These are phyloP conservation scores for Phytophthora hibernalis DNA, from an alignment of 352 stramenopile species.

Conservation along the genomic window DNA sequence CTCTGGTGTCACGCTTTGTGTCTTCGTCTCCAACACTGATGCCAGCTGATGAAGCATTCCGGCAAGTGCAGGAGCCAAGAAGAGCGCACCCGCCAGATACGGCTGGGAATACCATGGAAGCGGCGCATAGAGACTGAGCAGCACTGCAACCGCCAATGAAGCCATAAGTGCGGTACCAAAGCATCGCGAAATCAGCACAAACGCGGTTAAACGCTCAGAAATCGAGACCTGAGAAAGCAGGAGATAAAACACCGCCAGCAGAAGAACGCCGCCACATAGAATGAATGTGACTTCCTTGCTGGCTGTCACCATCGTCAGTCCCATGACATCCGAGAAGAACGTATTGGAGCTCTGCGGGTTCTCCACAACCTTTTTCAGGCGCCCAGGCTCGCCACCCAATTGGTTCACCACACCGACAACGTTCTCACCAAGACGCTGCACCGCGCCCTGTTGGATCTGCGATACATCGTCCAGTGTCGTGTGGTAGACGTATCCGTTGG, in stretches of 20 bases:
- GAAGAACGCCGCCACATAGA: conserved; percentile 51
- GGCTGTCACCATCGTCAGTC: conserved; percentile 68
- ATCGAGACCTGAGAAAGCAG: conserved; percentile 54
- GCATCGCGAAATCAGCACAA: conserved; percentile 52
- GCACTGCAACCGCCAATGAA: conserved; percentile 46
- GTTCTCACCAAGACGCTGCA: conserved; percentile 82
- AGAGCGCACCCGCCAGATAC: conserved; percentile 53
- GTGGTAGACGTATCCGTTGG: conserved; percentile 87
- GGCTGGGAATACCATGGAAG: conserved; percentile 76
- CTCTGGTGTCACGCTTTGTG: conserved; percentile 21
- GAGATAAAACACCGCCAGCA: conserved; percentile 53
- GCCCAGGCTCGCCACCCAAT: conserved; percentile 47
- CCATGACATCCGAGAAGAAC: conserved; percentile 79
- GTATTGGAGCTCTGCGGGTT: conserved; percentile 68
- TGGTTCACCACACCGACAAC: conserved; percentile 64
- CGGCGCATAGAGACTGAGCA: conserved; percentile 72
- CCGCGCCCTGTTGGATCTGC: conserved; percentile 66
- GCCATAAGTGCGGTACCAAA: conserved; percentile 41
- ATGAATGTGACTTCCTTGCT: conserved; percentile 49
- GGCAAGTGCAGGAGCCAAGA: conserved; percentile 53
- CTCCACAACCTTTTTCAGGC: conserved; percentile 63
- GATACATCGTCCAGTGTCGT: conserved; percentile 74
- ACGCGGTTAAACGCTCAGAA: conserved; percentile 40
- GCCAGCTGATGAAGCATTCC: conserved; percentile 64
- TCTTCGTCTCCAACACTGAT: conserved; percentile 42